Percentiles rank a stretch among this genome's conserved stretches.
phyloP scores from a whole-genome alignment of 2,329 filamentous ascomycete genomes.

The Triangularia verruculosa region DNA sequence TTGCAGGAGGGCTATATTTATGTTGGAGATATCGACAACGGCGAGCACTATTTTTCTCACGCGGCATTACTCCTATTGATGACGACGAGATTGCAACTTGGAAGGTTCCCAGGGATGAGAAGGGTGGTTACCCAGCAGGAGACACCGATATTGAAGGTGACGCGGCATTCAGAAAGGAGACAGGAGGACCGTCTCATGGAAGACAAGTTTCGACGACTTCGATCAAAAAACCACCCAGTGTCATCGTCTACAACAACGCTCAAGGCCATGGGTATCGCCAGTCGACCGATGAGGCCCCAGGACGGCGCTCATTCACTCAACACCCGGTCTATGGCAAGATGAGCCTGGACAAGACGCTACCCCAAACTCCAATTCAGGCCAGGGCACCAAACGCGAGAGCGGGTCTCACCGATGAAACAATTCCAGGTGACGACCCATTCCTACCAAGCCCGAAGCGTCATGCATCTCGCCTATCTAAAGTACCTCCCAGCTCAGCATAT shows the following conservation, averaged over 20 bases:
- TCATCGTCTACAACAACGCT: conserved; percentile 48
- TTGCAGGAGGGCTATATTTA: conserved; percentile 37
- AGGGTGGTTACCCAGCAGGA: conserved; percentile 17
- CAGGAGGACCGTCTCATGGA: conserved; percentile 30
- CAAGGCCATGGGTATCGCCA: conserved; percentile 30
- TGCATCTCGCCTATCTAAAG: conserved; percentile 53
- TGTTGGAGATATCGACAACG: conserved; percentile 40
- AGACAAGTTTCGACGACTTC: conserved; percentile 38
- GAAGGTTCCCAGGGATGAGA: conserved; percentile 41
- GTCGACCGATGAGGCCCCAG: conserved; percentile 30
- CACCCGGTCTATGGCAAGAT: conserved; percentile 22
- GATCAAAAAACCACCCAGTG: conserved; percentile 47
- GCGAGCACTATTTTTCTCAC: conserved; percentile 44
- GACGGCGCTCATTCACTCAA: conserved; percentile 21
- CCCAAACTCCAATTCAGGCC: conserved; percentile 52
- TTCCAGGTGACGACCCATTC: conserved; percentile 61
- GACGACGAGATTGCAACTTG: conserved; percentile 66
- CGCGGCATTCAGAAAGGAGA: conserved; percentile 31
- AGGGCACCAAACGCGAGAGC: conserved; percentile 60
- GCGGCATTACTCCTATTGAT: conserved; percentile 59
- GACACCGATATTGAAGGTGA: conserved; percentile 23
- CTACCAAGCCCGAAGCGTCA: conserved; percentile 51
- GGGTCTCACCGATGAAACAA: conserved; percentile 59
- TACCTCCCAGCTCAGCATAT: conserved; percentile 36
- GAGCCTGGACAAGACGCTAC: conserved; percentile 39